Evolutionary conservation across 1,284 basidiomycete species (phyloP).

Genomic region (Vanrija sp.): DNA sequence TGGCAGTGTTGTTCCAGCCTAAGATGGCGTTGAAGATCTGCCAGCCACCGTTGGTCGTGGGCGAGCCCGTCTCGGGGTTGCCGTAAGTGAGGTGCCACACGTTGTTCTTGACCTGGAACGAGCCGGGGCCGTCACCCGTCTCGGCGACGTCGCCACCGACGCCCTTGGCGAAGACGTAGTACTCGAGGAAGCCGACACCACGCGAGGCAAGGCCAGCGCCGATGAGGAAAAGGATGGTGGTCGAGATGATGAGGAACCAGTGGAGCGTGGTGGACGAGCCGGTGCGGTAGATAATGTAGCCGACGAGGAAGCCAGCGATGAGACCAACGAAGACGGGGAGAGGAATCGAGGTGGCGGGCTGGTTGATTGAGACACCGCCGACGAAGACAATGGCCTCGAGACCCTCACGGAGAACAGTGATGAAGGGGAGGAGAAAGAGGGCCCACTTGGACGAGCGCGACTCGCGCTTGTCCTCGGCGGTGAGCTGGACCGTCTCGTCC

Average conservation of each 20-base stretch:
- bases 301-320: constrained; percentile 65
- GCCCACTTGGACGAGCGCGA: constrained; percentile 66
- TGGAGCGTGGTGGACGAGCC: constrained; percentile 52
- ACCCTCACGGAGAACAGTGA: constrained; percentile 84
- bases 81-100: constrained; percentile 77
- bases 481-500: constrained; percentile 31
- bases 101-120: constrained; percentile 68
- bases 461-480: constrained; percentile 48
- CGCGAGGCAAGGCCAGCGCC: constrained; percentile 83
- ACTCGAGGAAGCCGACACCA: constrained; percentile 62
- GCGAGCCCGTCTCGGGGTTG: constrained; percentile 59
- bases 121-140: constrained; percentile 51
- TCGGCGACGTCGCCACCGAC: constrained; percentile 76
- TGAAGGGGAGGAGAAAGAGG: constrained; percentile 78
- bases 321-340: constrained; percentile 81
- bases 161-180: constrained; percentile 52
- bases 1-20: constrained; percentile 50
- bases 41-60: constrained; percentile 45
- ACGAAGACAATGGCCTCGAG: constrained; percentile 91
- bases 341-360: constrained; percentile 76
- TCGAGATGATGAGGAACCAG: constrained; percentile 81
- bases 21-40: constrained; percentile 50
- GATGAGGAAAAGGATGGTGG: constrained; percentile 82
- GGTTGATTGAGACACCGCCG: constrained; percentile 80
- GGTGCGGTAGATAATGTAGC: constrained; percentile 49